Base-by-base conservation (phyloP, 805 yeast genomes). In the Saturnispora besseyi region DNA sequence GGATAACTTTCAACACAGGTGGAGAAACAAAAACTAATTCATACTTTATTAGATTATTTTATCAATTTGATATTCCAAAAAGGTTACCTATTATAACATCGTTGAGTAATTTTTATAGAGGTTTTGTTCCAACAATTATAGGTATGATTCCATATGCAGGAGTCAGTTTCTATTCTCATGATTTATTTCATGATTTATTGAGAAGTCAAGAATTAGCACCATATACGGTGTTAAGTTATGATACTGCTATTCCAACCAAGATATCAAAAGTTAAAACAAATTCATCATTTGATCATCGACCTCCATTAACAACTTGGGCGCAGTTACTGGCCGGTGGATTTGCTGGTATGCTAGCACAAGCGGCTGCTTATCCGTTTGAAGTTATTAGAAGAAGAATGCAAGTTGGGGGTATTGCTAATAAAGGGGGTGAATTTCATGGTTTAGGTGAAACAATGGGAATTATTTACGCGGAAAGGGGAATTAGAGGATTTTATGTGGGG, bases 81-180 rank as follows among this genome's bases (percentile, higher is more conserved):
- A 41, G 49, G n/a, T 63, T 66, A 57, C 59, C 54, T 56, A 56
- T 52, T 33, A 41, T 65, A 7, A 64, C 67, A 40, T 65, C 75
- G 5, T 51, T 77, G 11, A 68, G 78, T 47, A 91, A 90, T 68
- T 93, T 90, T 65, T 93, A 91, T 68, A 75, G 97, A 51, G 99
- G 99, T 2, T 93, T 91, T 66, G 78, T 85, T 7, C 96, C 99
- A 18, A 93, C 99, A 0, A 82, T 93, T 42, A 59, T 90, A 38
- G 99, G 99, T 10, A 90, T 93, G 95, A 74, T 93, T 22, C 99
- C 99, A 1, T 93, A 93, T 63, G 99, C 99, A 1, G 99, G 99
- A 10, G 97, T 91, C 3, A 87, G 96, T 3, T 93, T 93, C 61
- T 86, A 89, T 68, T 86, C 96, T 4, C 98, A 93, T 66, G 99